Evolutionary conservation across 768 basidiomycete species (phyloP), one percentile per base, ranked within the genome.

Genomic region (Gelatoporia subvermispora): DNA sequence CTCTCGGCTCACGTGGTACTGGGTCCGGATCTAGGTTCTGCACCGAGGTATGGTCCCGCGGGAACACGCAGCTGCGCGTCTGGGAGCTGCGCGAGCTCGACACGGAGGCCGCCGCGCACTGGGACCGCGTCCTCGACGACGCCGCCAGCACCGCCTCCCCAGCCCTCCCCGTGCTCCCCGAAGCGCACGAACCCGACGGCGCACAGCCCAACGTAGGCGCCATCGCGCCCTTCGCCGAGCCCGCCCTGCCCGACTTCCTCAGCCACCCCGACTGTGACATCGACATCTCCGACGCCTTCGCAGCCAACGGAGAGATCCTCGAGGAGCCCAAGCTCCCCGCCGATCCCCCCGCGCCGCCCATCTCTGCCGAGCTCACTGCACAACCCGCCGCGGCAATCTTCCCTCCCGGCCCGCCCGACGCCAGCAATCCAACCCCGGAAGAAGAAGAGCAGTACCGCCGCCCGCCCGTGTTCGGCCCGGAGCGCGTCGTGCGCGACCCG

Each of bases 381-480:
- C n/a, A 9, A 21, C 9, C 21, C 31, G 16, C 3, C 24, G 24
- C 18, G 1, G 28, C 17, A 39, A n/a, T n/a, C 28, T 7, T 31
- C 28, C 28, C 28, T 31, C 28, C 28, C 28, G 28, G 7, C 28
- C 7, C 28, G 28, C 28, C 7, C 13, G 28, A 13, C 28, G 28
- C 28, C 43, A 22, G 46, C n/a, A 24, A 22, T 11, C 2, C 35
- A 8, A 13, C 37, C 2, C 28, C 40, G 4, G n/a, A n/a, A n/a
- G n/a, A n/a, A n/a, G n/a, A n/a, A n/a, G n/a, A n/a, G 17, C 43
- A 17, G 38, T 25, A 21, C 41, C 34, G 40, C 20, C 62, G 66
- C 8, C 65, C 68, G 9, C 64, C 65, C 13, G 52, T 72, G n/a
- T 72, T 72, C 50, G 72, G 72, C n/a, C 70, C 70, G 5, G 69